These are phyloP conservation scores for Penicillium herquei DNA, from an alignment of 495 filamentous ascomycete species.

Conservation along the genomic window DNA sequence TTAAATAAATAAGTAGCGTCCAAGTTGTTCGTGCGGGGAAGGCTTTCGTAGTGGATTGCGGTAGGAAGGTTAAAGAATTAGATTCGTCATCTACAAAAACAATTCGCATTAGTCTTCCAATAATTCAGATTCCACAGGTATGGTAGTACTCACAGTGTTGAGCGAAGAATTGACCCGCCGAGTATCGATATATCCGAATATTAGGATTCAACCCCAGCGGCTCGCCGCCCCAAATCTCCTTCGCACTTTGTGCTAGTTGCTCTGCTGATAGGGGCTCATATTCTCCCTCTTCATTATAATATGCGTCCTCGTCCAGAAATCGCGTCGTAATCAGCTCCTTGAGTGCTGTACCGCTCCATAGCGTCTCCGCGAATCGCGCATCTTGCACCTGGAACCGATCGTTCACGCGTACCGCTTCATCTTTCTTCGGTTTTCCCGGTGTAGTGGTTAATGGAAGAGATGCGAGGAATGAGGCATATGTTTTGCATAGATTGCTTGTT, in stretches of 20 bases:
- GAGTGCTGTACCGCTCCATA: conserved; percentile 59
- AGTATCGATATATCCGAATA: conserved; percentile 90
- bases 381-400: conserved; percentile 88
- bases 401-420: conserved; percentile 83
- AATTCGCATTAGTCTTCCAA: no score
- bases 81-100: conserved; percentile 69
- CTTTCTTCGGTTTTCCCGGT: conserved; percentile 78
- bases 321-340: conserved; percentile 28
- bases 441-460: conserved; percentile 75
- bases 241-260: conserved; percentile 4
- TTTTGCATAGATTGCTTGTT: conserved; percentile 74
- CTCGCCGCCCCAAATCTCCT: conserved; percentile 71
- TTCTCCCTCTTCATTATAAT: conserved; percentile 11
- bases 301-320: conserved; percentile 47
- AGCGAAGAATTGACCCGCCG: conserved; percentile 82
- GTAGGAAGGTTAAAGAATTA: conserved; percentile 59
- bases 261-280: not conserved
- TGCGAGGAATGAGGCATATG: conserved; percentile 76
- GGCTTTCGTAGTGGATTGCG: conserved; percentile 34
- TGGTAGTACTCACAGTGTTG: conserved; percentile 65
- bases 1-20: conserved; percentile 89
- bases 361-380: conserved; percentile 63
- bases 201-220: conserved; percentile 85
- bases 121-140: no score
- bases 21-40: conserved; percentile 78